Evolutionary conservation across 2,329 filamentous ascomycete species (phyloP).

Genomic region (Phialophora expanda): DNA sequence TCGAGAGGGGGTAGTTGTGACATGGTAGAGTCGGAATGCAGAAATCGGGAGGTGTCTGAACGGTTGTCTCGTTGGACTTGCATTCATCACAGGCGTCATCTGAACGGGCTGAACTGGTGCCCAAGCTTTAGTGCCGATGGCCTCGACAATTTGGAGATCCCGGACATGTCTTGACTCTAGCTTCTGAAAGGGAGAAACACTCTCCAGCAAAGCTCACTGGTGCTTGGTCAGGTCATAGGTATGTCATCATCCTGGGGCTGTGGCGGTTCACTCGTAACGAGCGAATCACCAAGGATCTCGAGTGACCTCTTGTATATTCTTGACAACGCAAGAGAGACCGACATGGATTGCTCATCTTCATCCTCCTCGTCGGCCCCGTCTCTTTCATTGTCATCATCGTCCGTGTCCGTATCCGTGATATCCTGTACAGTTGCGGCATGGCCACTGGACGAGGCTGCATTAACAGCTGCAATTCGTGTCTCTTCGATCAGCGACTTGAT

Average conservation of each 20-base stretch:
- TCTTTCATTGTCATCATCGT: conserved; percentile 30
- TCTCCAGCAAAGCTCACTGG: neutral
- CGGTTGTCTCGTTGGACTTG: neutral
- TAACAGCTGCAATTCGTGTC: conserved; percentile 35
- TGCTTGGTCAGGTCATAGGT: conserved; percentile 8
- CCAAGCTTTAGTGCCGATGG: neutral
- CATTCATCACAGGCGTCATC: conserved; percentile 1
- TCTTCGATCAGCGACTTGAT: conserved; percentile 53
- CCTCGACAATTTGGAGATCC: neutral
- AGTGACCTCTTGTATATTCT: conserved; percentile 38
- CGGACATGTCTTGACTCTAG: neutral
- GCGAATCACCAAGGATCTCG: conserved; percentile 39
- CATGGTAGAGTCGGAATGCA: conserved; percentile 1
- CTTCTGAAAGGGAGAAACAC: neutral
- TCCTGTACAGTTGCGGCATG: conserved; percentile 24
- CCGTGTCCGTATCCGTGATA: conserved; percentile 26
- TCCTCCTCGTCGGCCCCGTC: conserved; percentile 21
- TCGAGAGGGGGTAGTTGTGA: conserved; percentile 6
- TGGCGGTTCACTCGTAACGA: conserved; percentile 6
- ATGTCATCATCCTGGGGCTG: conserved; percentile 16
- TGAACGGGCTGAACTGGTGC: neutral
- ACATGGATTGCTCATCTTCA: conserved; percentile 15
- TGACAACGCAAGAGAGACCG: conserved; percentile 32
- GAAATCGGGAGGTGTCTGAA: conserved; percentile 6
- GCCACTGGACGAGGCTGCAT: conserved; percentile 33